These are phyloP conservation scores for Boletus rufocinnamomeus DNA, from an alignment of 768 basidiomycete genomes.

Conservation along the genomic window DNA sequence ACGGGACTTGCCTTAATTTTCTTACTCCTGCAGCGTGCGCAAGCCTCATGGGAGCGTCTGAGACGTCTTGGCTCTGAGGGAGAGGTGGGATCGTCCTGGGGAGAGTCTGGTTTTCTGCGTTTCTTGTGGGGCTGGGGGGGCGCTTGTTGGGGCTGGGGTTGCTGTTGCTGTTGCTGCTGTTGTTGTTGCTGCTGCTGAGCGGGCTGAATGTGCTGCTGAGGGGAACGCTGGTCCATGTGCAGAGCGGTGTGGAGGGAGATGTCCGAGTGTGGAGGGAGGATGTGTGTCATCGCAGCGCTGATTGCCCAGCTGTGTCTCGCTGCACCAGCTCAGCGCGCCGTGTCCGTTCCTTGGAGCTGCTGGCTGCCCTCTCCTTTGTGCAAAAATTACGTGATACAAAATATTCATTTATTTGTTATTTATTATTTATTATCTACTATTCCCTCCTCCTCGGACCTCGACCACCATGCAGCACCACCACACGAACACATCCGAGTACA, in stretches of 20 bases:
- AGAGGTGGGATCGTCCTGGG: slow-evolving; percentile 53
- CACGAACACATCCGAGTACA: slow-evolving; percentile 54
- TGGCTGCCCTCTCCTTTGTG: slow-evolving; percentile 25
- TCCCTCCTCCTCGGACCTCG: not conserved
- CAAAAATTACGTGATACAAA: slow-evolving; percentile 18
- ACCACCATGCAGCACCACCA: slow-evolving; percentile 28
- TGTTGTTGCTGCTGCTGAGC: slow-evolving; percentile 32
- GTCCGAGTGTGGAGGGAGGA: slow-evolving; percentile 49
- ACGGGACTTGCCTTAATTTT: slow-evolving; percentile 89
- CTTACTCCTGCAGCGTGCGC: slow-evolving; percentile 91
- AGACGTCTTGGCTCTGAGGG: slow-evolving; percentile 77
- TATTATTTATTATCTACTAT: not conserved
- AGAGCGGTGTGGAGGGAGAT: slow-evolving; percentile 60
- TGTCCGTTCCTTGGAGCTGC: not conserved
- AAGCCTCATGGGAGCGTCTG: slow-evolving; percentile 88
- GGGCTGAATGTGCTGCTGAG: slow-evolving; percentile 43
- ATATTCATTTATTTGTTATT: slow-evolving; percentile 8
- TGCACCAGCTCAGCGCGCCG: slow-evolving; percentile 9
- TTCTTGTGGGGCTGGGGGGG: slow-evolving; percentile 49
- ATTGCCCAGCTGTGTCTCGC: slow-evolving; percentile 15
- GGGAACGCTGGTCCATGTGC: slow-evolving; percentile 68
- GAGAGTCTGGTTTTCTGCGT: slow-evolving; percentile 59
- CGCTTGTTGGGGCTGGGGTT: slow-evolving; percentile 34
- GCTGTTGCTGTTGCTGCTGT: slow-evolving; percentile 36
- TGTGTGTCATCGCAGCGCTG: slow-evolving; percentile 44